Evolutionary conservation across 2,329 filamentous ascomycete genomes (phyloP).

Genomic region (Teratosphaeria pseudoeucalypti): DNA sequence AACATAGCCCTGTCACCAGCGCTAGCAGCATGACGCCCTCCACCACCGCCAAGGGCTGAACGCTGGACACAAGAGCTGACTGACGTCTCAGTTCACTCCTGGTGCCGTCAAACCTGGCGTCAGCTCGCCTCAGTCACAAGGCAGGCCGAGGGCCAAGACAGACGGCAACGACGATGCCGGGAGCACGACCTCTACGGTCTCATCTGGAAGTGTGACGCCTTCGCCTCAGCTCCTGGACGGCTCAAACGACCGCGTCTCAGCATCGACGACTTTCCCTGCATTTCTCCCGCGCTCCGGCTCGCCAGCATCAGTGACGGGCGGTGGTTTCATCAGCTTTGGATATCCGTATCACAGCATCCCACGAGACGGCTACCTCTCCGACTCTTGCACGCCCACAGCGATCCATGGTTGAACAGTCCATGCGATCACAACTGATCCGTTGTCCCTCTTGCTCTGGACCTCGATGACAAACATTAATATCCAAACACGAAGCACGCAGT

Average conservation of each 20-base stretch:
- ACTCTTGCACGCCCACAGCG: slow-evolving; percentile 24
- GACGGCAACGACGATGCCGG: slow-evolving; percentile 11
- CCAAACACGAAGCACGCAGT: slow-evolving; percentile 10
- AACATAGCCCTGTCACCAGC: neutral
- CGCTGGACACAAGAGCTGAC: slow-evolving; percentile 19
- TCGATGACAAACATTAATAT: slow-evolving; percentile 5
- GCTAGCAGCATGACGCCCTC: slow-evolving; percentile 18
- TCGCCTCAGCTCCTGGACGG: slow-evolving; percentile 18
- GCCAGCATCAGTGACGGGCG: slow-evolving; percentile 19
- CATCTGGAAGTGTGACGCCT: slow-evolving; percentile 16
- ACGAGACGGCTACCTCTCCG: slow-evolving; percentile 25
- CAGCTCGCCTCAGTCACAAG: slow-evolving; percentile 4
- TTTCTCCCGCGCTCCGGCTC: slow-evolving; percentile 24
- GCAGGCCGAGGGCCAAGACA: slow-evolving; percentile 1
- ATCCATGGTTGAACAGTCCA: slow-evolving; percentile 21
- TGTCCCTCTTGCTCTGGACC: slow-evolving; percentile 6
- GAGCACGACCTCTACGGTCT: slow-evolving; percentile 8
- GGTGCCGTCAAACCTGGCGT: slow-evolving; percentile 18
- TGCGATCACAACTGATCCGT: neutral
- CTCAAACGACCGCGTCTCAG: slow-evolving; percentile 14
- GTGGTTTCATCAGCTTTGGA: slow-evolving; percentile 22
- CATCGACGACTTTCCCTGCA: slow-evolving; percentile 9
- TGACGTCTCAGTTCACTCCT: slow-evolving; percentile 25
- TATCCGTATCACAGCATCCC: slow-evolving; percentile 25
- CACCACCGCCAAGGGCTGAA: slow-evolving; percentile 16